Percentiles rank a stretch among this genome's conserved stretches.
These are phyloP conservation scores for Ceratocystis eucalypticola DNA, from an alignment of 2,329 filamentous ascomycete species.

Conservation along the genomic window DNA sequence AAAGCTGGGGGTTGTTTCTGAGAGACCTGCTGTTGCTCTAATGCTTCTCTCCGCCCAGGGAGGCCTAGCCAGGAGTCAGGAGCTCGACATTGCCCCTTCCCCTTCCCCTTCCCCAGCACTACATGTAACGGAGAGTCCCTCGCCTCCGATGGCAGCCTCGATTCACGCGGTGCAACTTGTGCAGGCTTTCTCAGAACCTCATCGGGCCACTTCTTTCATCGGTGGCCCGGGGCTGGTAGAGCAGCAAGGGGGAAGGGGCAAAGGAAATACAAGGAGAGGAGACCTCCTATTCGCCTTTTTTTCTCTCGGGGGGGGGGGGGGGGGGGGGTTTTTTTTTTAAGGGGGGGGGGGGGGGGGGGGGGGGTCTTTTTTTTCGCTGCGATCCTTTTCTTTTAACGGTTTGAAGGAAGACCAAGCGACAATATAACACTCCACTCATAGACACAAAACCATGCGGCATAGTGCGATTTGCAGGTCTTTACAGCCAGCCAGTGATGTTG, in stretches of 20 bases:
- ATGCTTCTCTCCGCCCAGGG: background rate
- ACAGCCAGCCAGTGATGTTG: background rate
- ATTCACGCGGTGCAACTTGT: background rate
- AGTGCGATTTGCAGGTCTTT: background rate
- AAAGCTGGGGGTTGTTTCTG: background rate
- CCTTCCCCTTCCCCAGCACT: background rate
- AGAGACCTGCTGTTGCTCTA: background rate
- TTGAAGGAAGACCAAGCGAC: background rate
- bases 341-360: background rate
- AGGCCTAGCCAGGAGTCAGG: background rate
- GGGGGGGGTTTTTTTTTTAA: too few relatives aligned
- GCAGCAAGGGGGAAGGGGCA: background rate
- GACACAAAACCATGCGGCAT: background rate
- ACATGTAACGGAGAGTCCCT: background rate
- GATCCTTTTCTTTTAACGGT: background rate
- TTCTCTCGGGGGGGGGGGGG: too few relatives aligned
- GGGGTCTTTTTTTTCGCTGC: background rate
- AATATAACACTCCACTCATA: background rate
- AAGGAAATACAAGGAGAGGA: background rate
- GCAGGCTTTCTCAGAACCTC: background rate
- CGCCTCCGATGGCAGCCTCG: background rate
- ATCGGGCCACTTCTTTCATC: background rate
- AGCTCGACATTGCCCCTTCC: background rate
- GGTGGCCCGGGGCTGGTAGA: background rate
- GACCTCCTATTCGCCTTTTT: too few relatives aligned